Evolutionary conservation across 495 filamentous ascomycete genomes (phyloP), one percentile per base, ranked within the genome.

Genomic region (Hypoxylon subgilvum): DNA sequence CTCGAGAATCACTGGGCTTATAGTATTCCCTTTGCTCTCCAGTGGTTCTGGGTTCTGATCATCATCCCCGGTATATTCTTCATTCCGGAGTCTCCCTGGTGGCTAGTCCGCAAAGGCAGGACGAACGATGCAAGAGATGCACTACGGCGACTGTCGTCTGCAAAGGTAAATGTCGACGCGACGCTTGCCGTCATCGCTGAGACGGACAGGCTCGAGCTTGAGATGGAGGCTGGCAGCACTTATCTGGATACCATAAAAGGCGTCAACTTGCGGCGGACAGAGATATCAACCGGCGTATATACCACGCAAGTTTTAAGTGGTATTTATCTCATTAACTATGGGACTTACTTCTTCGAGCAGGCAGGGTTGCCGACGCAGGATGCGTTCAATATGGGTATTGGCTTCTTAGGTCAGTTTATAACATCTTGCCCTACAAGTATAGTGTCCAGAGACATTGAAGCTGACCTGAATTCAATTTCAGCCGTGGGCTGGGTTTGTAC

Each of bases 41-140:
- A 88, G 66, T 88, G 86, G 86, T 77, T 87, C 39, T 88, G 84
- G 82, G 83, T 85, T 4, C 66, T 82, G 2, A 74, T 85, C 8
- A 76, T 88, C 22, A 67, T 86, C 32, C 74, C 80, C 2, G 73
- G 84, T 3, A 69, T 82, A 47, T 73, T 80, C 34, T 76, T 86
- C 48, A 81, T 80, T 3, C 85, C 87, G 0, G 87, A 85, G 61
- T 82, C 74, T 13, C 86, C 85, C 2, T 88, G 84, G 83, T 87
- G 80, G 77, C 67, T 84, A 3, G 78, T 85, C 6, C 79, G 84
- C 2, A 80, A 85, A 48, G 84, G 82, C 16, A 72, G 76, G 0
- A 52, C 74, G 2, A 73, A 76, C 1, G 78, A 82, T 13, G 84
- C 84, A 0, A 69, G 76, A 46, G 48, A 66, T 8, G 75, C 76